A percentile compares a stretch with the other conserved stretches of the same genome.
These are phyloP conservation scores for Decorospora gaudefroyi DNA, from an alignment of 2,329 filamentous ascomycete species.

Conservation along the genomic window DNA sequence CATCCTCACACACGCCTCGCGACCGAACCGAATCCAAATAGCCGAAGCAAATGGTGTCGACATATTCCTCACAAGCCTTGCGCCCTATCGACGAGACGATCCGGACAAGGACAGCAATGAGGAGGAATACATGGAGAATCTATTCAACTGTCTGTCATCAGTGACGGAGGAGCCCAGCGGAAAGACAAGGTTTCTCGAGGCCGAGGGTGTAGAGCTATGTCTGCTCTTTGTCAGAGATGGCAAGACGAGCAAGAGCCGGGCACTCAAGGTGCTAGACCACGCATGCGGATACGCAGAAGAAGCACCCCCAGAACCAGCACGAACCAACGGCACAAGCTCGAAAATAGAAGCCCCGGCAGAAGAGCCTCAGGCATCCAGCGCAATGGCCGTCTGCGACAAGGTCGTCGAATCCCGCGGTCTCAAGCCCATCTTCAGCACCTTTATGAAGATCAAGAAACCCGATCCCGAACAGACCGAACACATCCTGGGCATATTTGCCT, in stretches of 20 bases:
- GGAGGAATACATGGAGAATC: slow-evolving; percentile 91
- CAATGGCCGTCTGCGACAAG: slow-evolving; percentile 69
- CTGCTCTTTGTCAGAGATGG: slow-evolving; percentile 91
- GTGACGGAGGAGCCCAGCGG: slow-evolving; percentile 74
- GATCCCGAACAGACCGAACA: slow-evolving; percentile 73
- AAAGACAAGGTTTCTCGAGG: slow-evolving; percentile 81
- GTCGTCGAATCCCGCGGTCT: slow-evolving; percentile 83
- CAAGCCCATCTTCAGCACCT: slow-evolving; percentile 81
- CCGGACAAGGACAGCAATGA: slow-evolving; percentile 84
- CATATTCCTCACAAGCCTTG: slow-evolving; percentile 77
- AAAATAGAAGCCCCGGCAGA: slow-evolving; percentile 19
- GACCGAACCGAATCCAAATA: slow-evolving; percentile 66
- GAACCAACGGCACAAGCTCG: slow-evolving; percentile 25
- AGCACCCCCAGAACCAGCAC: slow-evolving; percentile 12
- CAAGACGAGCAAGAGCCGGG: slow-evolving; percentile 77
- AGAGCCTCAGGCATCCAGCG: slow-evolving; percentile 36
- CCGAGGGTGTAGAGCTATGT: slow-evolving; percentile 88
- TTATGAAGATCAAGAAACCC: slow-evolving; percentile 84
- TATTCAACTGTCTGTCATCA: slow-evolving; percentile 86
- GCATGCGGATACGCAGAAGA: slow-evolving; percentile 63
- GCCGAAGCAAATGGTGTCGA: slow-evolving; percentile 74
- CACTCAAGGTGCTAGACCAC: slow-evolving; percentile 83
- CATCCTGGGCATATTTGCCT: slow-evolving; percentile 80
- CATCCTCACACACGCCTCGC: slow-evolving; percentile 79
- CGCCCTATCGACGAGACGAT: slow-evolving; percentile 82